Conservation (phyloP, 2,329 filamentous ascomycete genomes). For the Rugonectria rugulosa region DNA sequence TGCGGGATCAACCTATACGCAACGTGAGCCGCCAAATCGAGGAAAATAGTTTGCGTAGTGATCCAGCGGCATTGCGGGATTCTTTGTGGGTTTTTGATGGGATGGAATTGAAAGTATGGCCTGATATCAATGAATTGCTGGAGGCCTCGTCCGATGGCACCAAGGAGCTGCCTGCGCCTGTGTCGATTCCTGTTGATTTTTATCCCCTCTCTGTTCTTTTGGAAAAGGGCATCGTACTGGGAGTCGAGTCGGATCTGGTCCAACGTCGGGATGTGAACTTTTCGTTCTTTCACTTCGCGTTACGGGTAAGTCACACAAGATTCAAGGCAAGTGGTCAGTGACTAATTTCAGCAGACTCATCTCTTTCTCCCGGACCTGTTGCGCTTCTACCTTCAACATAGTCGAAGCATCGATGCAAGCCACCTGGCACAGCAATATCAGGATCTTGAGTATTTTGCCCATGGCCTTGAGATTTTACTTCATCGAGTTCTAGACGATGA, state of each 20-base stretch:
- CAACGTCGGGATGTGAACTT: constrained; percentile 92
- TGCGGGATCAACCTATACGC: constrained; percentile 78
- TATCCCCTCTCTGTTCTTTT: constrained; percentile 89
- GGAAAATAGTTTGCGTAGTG: constrained; percentile 34
- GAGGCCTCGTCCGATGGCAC: constrained; percentile 70
- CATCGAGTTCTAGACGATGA: constrained; percentile 96
- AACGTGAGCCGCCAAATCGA: constrained; percentile 41
- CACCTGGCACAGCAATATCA: constrained; percentile 86
- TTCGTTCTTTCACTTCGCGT: constrained; percentile 86
- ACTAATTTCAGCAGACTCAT: constrained; percentile 75
- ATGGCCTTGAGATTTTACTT: constrained; percentile 89
- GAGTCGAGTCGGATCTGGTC: constrained; percentile 91
- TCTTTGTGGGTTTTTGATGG: constrained; percentile 97
- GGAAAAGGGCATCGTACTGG: constrained; percentile 89
- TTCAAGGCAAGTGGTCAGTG: too few relatives aligned
- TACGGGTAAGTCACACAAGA: constrained; percentile 70
- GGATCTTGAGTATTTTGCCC: constrained; percentile 87
- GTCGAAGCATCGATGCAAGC: constrained; percentile 81
- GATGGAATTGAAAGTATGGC: constrained; percentile 84
- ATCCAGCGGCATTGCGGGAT: constrained; percentile 69
- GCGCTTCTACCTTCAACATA: constrained; percentile 77
- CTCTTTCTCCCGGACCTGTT: constrained; percentile 91
- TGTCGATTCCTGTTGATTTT: constrained; percentile 88
- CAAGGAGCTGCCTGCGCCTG: constrained; percentile 75
- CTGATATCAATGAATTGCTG: constrained; percentile 85